These are phyloP conservation scores for Trifolium subterraneum DNA, from an alignment of 306 rosid genomes.

Conservation along the genomic window DNA sequence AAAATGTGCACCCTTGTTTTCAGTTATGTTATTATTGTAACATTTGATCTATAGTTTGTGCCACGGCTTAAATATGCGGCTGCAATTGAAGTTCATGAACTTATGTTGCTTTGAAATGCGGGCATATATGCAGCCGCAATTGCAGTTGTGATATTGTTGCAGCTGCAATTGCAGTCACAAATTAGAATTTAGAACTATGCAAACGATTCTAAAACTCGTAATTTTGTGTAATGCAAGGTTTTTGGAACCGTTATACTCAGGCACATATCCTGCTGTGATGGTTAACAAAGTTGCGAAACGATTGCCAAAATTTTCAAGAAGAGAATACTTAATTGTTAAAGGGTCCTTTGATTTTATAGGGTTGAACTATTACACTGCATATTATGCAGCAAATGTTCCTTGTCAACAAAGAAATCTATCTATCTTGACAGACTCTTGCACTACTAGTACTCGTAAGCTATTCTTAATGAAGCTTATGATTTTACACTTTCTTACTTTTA, in stretches of 20 bases:
- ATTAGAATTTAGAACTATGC: neutral
- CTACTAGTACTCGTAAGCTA: slow-evolving; percentile 43
- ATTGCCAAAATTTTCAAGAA: slow-evolving; percentile 55
- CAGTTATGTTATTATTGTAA: neutral
- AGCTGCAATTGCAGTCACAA: no score
- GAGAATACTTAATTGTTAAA: slow-evolving; percentile 49
- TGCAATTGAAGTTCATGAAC: neutral
- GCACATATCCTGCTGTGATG: slow-evolving; percentile 61
- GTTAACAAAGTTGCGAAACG: slow-evolving; percentile 48
- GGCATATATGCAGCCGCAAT: neutral
- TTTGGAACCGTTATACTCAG: slow-evolving; percentile 60
- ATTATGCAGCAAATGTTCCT: slow-evolving; percentile 47
- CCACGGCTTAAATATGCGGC: neutral
- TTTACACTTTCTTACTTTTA: neutral
- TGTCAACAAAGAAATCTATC: slow-evolving; percentile 29
- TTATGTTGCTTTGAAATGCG: neutral
- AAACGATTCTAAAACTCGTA: neutral
- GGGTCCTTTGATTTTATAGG: slow-evolving; percentile 70
- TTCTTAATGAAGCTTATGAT: slow-evolving; percentile 9
- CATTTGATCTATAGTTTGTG: neutral
- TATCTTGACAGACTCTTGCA: slow-evolving; percentile 43
- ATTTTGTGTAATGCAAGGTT: slow-evolving; percentile 50
- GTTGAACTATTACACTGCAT: slow-evolving; percentile 63
- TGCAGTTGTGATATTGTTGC: neutral
- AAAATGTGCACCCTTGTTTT: slow-evolving; percentile 10